Evolutionary conservation across 2,329 filamentous ascomycete species (phyloP), one percentile per base, ranked within the genome.

Genomic region (Nemania sp.): DNA sequence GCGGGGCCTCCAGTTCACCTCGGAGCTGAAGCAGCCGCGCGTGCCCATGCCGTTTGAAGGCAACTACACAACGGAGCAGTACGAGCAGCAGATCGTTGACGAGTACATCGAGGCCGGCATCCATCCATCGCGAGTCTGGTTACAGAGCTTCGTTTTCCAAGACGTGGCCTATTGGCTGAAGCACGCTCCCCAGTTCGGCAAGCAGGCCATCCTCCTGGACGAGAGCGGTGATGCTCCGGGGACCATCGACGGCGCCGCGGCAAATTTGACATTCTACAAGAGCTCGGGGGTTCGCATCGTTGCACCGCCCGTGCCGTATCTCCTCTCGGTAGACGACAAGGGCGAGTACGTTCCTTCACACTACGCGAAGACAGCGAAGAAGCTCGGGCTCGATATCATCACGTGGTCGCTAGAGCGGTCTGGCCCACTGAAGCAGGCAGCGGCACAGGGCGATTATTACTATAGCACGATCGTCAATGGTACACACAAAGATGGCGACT

Each of bases 371-470:
- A 76, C 76, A 42, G 85, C 84, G 17, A 83, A 82, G 66, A 73
- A 79, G 60, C 78, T 83, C 6, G 84, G 83, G 0, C 72, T 90
- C 37, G 77, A 86, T 43, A 82, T 90, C 55, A 78, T 89, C 36
- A 80, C 84, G 0, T 90, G 86, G 86, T 83, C 79, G 6, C 77
- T 89, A 40, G 87, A 90, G 71, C 79, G 86, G 24, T 85, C 81
- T 0, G 82, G 82, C 0, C 84, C 83, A 52, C 68, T 88, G 49
- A 75, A 75, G 17, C 75, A 80, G 20, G 78, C 77, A 2, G 71
- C 69, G 11, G 69, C 72, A 1, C 73, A 72, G 1, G 76, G 77
- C 9, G 65, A 67, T 42, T 83, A 81, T 54, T 86, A 86, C 69
- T 86, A 82, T 62, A 74, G 72, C 49, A 76, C 77, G 5, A 75